These are phyloP conservation scores for Thuidium tamariscinum DNA, from an alignment of 225 moss, liverwort and hornwort genomes.

Conservation along the genomic window DNA sequence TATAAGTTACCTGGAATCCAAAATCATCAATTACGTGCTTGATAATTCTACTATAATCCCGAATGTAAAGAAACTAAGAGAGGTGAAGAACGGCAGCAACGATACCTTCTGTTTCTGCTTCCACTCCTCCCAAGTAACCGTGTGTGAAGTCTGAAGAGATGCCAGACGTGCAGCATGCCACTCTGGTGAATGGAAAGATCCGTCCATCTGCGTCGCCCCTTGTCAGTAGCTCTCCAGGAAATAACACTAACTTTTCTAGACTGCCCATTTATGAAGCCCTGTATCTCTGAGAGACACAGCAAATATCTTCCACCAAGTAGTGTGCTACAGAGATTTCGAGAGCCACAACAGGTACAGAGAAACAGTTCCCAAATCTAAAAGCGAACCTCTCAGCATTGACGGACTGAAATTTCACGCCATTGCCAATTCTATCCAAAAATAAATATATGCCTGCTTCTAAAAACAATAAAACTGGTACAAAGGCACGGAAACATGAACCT, in stretches of 20 bases:
- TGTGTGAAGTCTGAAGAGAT: conserved; percentile 98
- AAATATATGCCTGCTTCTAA: background rate
- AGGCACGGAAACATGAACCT: background rate
- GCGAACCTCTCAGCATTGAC: background rate
- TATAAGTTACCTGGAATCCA: background rate
- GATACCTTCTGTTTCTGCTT: conserved; percentile 98
- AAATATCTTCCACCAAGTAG: background rate
- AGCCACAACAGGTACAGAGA: background rate
- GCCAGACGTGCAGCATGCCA: conserved; percentile 99
- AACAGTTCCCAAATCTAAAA: background rate
- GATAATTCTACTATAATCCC: background rate
- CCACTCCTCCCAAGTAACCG: conserved; percentile 99
- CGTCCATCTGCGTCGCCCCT: conserved; percentile 99
- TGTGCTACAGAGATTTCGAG: background rate
- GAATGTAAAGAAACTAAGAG: background rate
- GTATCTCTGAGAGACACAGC: background rate
- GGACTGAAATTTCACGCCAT: background rate
- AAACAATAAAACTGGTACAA: background rate
- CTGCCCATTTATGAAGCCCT: background rate
- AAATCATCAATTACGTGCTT: background rate
- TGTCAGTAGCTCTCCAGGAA: conserved; percentile 91
- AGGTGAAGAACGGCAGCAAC: background rate
- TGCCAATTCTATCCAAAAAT: background rate
- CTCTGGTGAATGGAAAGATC: conserved; percentile 99
- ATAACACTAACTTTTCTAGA: background rate